Evolutionary conservation across 352 stramenopile genomes (phyloP).

Genomic region (Phytophthora chlamydospora): DNA sequence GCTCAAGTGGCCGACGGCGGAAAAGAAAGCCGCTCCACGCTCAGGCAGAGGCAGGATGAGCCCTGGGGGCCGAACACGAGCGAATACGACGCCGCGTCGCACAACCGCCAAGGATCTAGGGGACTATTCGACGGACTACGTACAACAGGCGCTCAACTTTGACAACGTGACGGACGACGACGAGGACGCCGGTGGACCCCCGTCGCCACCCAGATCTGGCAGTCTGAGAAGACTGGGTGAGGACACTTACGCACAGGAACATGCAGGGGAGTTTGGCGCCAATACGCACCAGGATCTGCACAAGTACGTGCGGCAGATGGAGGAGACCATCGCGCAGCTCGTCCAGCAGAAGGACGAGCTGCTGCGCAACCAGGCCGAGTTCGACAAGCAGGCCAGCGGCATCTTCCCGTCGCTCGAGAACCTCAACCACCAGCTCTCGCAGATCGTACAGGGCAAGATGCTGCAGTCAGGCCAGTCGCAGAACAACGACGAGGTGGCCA

Average conservation of each 20-base stretch:
- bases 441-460: slow-evolving; percentile 79
- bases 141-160: slow-evolving; percentile 79
- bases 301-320: slow-evolving; percentile 83
- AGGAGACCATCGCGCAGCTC: slow-evolving; percentile 78
- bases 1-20: slow-evolving; percentile 46
- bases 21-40: slow-evolving; percentile 16
- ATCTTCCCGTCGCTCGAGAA: slow-evolving; percentile 84
- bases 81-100: slow-evolving; percentile 41
- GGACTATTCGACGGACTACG: slow-evolving; percentile 73
- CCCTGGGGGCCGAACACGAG: slow-evolving; percentile 26
- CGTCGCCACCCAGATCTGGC: slow-evolving; percentile 13
- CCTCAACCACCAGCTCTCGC: slow-evolving; percentile 79
- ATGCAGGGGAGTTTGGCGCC: slow-evolving; percentile 23
- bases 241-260: slow-evolving; percentile 17
- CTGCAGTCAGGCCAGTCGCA: slow-evolving; percentile 43
- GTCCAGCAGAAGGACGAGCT: slow-evolving; percentile 82
- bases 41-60: slow-evolving; percentile 32
- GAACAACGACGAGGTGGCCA: slow-evolving; percentile 70
- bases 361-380: slow-evolving; percentile 76
- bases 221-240: slow-evolving; percentile 20
- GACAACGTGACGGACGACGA: slow-evolving; percentile 61
- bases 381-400: slow-evolving; percentile 83
- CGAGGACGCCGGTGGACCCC: slow-evolving; percentile 14
- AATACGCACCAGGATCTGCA: slow-evolving; percentile 58
- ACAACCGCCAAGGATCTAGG: slow-evolving; percentile 67